Percentiles rank a stretch among this genome's conserved stretches.
Conservation (phyloP, 495 filamentous ascomycete genomes). For the Cercophora scortea region DNA sequence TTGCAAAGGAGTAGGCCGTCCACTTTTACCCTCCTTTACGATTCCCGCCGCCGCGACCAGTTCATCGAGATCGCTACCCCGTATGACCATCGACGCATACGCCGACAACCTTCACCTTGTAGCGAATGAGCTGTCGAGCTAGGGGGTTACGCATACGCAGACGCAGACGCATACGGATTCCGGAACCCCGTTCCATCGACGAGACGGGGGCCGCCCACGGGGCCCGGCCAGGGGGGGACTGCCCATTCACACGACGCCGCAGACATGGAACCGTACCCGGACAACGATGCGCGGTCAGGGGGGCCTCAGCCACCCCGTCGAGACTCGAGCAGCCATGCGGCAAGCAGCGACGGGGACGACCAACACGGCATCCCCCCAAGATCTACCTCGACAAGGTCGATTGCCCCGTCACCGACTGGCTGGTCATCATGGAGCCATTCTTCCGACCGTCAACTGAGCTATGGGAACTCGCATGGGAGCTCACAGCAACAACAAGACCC, state of each 20-base stretch:
- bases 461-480: slow-evolving; percentile 2
- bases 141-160: too few relatives aligned
- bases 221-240: too few relatives aligned
- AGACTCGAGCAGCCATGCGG: not conserved
- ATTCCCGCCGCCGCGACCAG: not conserved
- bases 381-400: not conserved
- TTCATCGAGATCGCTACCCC: not conserved
- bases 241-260: not conserved
- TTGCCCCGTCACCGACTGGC: not conserved
- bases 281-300: not conserved
- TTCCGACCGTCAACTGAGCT: slow-evolving; percentile 17
- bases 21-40: not conserved
- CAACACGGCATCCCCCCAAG: not conserved
- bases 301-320: not conserved
- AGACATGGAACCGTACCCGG: slow-evolving; percentile 1
- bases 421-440: slow-evolving; percentile 19
- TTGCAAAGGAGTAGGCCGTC: too few relatives aligned
- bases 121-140: too few relatives aligned
- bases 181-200: too few relatives aligned
- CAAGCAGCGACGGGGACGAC: not conserved
- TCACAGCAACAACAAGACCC: slow-evolving; percentile 15
- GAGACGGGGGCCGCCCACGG: too few relatives aligned
- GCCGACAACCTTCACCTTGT: too few relatives aligned
- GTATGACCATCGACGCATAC: not conserved
- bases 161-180: too few relatives aligned